phyloP scores from a whole-genome alignment of 345 rosid genomes.

The Kernera saxatilis region DNA sequence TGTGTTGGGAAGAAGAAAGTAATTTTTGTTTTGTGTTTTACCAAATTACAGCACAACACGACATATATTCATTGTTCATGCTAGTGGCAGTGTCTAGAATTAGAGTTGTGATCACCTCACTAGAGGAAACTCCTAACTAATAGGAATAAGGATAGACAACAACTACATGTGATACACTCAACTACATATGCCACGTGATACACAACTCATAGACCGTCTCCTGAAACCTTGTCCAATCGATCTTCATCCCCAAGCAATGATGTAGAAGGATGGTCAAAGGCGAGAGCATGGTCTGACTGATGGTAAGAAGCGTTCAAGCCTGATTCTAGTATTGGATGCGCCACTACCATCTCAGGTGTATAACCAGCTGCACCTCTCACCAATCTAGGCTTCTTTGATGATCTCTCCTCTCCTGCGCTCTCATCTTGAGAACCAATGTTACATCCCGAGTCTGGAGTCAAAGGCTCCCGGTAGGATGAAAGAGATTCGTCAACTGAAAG shows the following conservation, averaged over 20 bases:
- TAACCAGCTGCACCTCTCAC: constrained; percentile 33
- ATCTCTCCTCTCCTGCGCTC: constrained; percentile 57
- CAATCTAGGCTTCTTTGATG: constrained; percentile 65
- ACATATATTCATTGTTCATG: constrained; percentile 24
- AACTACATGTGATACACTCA: constrained; percentile 26
- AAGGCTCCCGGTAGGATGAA: constrained; percentile 77
- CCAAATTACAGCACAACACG: constrained; percentile 11
- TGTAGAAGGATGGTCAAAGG: constrained; percentile 53
- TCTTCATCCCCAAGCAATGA: constrained; percentile 39
- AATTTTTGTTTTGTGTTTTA: constrained; percentile 13
- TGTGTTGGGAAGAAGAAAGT: not conserved
- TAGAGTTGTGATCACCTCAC: constrained; percentile 22
- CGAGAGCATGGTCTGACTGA: constrained; percentile 42
- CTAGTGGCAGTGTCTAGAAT: constrained; percentile 20
- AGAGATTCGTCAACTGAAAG: constrained; percentile 77
- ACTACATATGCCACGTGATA: constrained; percentile 22
- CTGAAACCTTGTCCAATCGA: constrained; percentile 49
- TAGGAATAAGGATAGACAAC: constrained; percentile 15
- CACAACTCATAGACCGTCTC: constrained; percentile 34
- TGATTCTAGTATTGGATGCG: constrained; percentile 74
- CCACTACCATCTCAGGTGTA: constrained; percentile 46
- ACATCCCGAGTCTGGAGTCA: constrained; percentile 84
- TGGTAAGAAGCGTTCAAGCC: constrained; percentile 60
- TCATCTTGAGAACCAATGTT: constrained; percentile 50
- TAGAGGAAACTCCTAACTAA: constrained; percentile 26